Percentiles rank a stretch among this genome's conserved stretches.
Evolutionary conservation across 768 basidiomycete species (phyloP).

Genomic region (Lentinula aciculospora): DNA sequence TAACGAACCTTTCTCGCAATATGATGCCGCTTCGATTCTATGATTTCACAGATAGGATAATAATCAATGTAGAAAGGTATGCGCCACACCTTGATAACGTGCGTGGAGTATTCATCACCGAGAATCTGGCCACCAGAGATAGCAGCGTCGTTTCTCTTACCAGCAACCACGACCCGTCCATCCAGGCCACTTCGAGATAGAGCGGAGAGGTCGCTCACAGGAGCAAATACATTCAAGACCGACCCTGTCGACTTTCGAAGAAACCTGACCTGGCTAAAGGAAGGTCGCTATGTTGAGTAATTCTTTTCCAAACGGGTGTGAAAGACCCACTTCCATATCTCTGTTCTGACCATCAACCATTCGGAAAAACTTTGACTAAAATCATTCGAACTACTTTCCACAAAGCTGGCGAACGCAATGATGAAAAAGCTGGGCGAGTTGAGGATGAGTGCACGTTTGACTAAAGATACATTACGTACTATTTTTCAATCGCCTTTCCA

Average conservation of each 20-base stretch:
- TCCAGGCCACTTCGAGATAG: slow-evolving; percentile 67
- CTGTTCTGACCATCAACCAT: slow-evolving; percentile 84
- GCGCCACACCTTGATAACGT: slow-evolving; percentile 74
- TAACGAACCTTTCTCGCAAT: slow-evolving; percentile 72
- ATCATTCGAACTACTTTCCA: slow-evolving; percentile 50
- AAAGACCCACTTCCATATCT: slow-evolving; percentile 82
- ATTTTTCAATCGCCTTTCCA: slow-evolving; percentile 79
- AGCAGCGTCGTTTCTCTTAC: slow-evolving; percentile 69
- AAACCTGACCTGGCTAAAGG: slow-evolving; percentile 73
- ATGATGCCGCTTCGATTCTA: slow-evolving; percentile 93
- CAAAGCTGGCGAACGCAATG: slow-evolving; percentile 88
- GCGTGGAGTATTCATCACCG: slow-evolving; percentile 93
- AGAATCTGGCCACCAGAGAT: slow-evolving; percentile 80
- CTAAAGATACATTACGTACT: slow-evolving; percentile 44
- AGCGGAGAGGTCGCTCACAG: slow-evolving; percentile 81
- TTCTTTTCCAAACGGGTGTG: neutral
- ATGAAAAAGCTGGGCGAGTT: slow-evolving; percentile 73
- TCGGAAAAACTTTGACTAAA: slow-evolving; percentile 69
- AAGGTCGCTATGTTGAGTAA: neutral
- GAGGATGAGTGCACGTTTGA: neutral
- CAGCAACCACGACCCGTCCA: slow-evolving; percentile 51
- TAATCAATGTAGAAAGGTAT: neutral
- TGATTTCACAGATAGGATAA: neutral
- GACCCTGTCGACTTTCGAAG: slow-evolving; percentile 79
- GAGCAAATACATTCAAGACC: slow-evolving; percentile 84